Base-by-base conservation (phyloP, 1,284 basidiomycete genomes). In the Cystobasidium sp. region DNA sequence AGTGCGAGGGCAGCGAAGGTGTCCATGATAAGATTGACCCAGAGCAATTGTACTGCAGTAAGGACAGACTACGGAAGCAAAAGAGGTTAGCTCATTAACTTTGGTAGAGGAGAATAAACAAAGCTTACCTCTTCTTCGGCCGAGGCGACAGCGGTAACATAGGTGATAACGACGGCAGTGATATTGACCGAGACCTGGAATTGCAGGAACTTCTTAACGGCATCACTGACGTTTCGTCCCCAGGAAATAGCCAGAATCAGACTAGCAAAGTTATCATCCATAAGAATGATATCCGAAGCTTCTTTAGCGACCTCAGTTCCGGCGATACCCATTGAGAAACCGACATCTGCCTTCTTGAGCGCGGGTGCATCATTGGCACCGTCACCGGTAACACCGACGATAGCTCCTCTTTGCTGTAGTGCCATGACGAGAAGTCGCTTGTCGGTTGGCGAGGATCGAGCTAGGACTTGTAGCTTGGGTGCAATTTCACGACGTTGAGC, bases 251-350 rank as follows among this genome's bases (percentile, higher is more conserved):
- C 96, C 80, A 93, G 91, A 78, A 97, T 93, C 81, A 99, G 96
- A 18, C 92, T 94, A 9, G 92, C 86, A 82, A 99, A 98, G 82
- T 98, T 97, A 84, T 97, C 96, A 76, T 84, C 84, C 94, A 98
- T 97, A 62, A 99, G 88, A 79, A 99, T 96, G 80, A 99, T 97
- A 81, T 99, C 97, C 9, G 94, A 97, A 1, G 97, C 97, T 83
- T 98, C 95, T 84, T 99, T 98, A 67, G 97, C 97, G 24, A 99
- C 94, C 82, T 99, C 97, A 1, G 97, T 99, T 49, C 97, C 97
- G 52, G 95, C 90, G 78, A 99, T 94, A 81, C 97, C 97, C 97
- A 99, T 99, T 0, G 89, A 88, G 78, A 90, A 89, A 59, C 89
- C 89, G 43, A 90, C 83, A 78, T 90, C 88, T 20, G 89, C 89